Evolutionary conservation across 345 rosid species (phyloP).

Genomic region (Pistacia atlantica): DNA sequence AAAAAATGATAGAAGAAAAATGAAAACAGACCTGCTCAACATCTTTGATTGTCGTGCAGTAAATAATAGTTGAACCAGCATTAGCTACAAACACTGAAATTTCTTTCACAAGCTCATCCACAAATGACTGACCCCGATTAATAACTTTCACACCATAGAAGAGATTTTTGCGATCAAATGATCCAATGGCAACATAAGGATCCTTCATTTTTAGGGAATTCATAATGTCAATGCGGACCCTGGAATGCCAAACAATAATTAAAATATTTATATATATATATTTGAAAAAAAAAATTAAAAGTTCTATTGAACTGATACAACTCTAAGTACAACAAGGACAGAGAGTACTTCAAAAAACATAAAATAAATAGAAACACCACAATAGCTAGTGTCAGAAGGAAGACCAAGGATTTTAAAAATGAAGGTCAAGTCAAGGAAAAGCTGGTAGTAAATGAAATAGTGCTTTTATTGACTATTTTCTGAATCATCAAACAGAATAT

Average conservation of each 20-base stretch:
- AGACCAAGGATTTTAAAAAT: neutral
- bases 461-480: neutral
- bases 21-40: conserved; percentile 35
- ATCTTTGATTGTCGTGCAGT: conserved; percentile 50
- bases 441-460: neutral
- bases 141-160: conserved; percentile 48
- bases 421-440: neutral
- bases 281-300: neutral
- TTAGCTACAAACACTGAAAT: conserved; percentile 32
- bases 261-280: neutral
- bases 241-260: conserved; percentile 16
- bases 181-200: conserved; percentile 47
- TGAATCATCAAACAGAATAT: neutral
- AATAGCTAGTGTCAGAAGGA: neutral
- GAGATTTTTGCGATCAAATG: conserved; percentile 53
- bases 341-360: neutral
- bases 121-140: conserved; percentile 29
- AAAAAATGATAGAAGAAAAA: neutral
- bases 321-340: neutral
- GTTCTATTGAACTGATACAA: neutral
- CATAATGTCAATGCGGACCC: conserved; percentile 45
- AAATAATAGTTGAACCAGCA: conserved; percentile 41
- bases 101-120: conserved; percentile 46
- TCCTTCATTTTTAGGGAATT: conserved; percentile 43
- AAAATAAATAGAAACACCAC: neutral